Conservation (phyloP, 2,329 filamentous ascomycete species). For the Scedosporium boydii region DNA sequence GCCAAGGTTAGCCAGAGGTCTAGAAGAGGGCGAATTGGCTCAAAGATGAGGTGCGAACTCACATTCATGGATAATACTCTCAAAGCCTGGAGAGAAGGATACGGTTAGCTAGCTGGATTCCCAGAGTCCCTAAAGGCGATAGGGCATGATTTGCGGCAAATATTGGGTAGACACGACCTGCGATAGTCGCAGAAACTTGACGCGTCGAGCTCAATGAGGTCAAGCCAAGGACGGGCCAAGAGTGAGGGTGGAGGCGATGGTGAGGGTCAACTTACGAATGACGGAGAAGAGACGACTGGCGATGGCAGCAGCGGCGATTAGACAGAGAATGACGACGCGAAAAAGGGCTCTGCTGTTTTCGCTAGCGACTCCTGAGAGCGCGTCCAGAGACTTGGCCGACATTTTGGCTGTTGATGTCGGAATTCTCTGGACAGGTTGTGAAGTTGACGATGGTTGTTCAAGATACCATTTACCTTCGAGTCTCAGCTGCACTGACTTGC, state of each 20-base stretch:
- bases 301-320: constrained; percentile 86
- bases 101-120: constrained; percentile 18
- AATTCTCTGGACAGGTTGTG: constrained; percentile 11
- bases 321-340: constrained; percentile 77
- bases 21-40: constrained; percentile 4
- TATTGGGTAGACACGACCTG: neutral
- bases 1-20: constrained; percentile 9
- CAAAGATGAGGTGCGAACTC: constrained; percentile 30
- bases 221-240: neutral
- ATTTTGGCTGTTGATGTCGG: constrained; percentile 24
- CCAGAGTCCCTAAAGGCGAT: neutral
- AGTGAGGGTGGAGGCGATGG: constrained; percentile 7
- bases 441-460: constrained; percentile 22
- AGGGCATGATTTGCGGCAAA: too few species aligned
- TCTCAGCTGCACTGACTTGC: neutral
- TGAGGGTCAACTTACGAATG: constrained; percentile 60
- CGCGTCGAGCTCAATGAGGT: neutral
- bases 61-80: constrained; percentile 99
- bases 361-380: constrained; percentile 67
- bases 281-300: constrained; percentile 95
- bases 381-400: constrained; percentile 36
- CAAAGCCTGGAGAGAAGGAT: constrained; percentile 57
- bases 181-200: neutral
- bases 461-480: constrained; percentile 15
- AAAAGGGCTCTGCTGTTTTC: constrained; percentile 77